Base-by-base conservation (phyloP, 2,329 filamentous ascomycete genomes). In the Bipolaris cookei region DNA sequence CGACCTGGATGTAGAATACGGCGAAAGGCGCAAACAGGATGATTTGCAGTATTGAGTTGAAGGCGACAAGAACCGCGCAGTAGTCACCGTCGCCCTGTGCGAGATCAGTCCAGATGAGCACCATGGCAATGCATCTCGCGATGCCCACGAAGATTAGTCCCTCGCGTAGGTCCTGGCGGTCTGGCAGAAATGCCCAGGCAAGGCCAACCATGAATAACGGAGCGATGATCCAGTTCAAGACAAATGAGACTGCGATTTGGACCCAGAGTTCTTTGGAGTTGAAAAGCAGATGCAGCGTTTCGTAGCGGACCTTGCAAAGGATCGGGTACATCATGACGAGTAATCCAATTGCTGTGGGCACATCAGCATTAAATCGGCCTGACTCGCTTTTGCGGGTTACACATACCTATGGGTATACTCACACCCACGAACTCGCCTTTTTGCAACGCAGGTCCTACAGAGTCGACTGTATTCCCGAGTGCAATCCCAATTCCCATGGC, bases 241-340 rank as follows among this genome's bases (percentile, higher is more conserved):
- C 63, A 3, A 96, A 76, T 55, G 89, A 92, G 67, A 96, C 90
- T 0, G 73, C 79, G n/a, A 96, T 85, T 73, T 96, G 91, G 48
- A 86, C 85, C 91, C 90, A 96, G 2, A 96, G 79, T 0, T 80
- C 79, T 2, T 81, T 81, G 2, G 86, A 80, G 2, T 78, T 74
- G 56, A 95, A 83, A 3, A 91, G 79, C 2, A 84, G 78, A 72
- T 92, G 90, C 8, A 96, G 77, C 0, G 85, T 84, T 73, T 96
- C 91, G 75, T 87, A 95, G 38, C 86, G 86, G 5, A 96, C 89
- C 74, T 95, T 95, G 82, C 91, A 96, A 0, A 96, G 80, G 58
- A 96, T 96, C 0, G 92, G 92, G 70, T 95, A 96, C 91, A 96
- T 96, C 91, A 96, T 96, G 39, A 96, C 87, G 1, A 96, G 82